Conservation (phyloP, 495 filamentous ascomycete genomes). For the Lentithecium fluviatile region DNA sequence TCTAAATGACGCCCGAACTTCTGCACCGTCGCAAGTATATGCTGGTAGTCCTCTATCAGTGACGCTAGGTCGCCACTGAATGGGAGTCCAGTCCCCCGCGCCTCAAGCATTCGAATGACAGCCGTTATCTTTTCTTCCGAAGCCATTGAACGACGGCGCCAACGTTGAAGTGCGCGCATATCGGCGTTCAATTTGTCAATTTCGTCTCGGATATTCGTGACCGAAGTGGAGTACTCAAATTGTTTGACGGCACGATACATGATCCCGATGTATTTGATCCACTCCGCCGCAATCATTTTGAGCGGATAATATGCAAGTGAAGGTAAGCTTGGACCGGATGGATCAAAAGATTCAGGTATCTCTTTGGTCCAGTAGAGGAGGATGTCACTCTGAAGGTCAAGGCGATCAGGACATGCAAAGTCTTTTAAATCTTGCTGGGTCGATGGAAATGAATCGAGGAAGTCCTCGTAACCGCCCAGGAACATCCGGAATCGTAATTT, state of each 20-base stretch:
- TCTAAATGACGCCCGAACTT: slow-evolving; percentile 32
- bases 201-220: not conserved
- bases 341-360: not conserved
- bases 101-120: not conserved
- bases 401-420: not conserved
- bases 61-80: not conserved
- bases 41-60: slow-evolving; percentile 24
- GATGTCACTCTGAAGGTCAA: not conserved
- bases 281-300: not conserved
- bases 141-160: slow-evolving; percentile 7
- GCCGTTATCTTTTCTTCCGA: slow-evolving; percentile 5
- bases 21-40: slow-evolving; percentile 29
- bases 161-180: slow-evolving; percentile 10
- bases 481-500: not conserved
- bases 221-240: slow-evolving; percentile 3
- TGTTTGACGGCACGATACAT: not conserved
- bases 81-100: not conserved
- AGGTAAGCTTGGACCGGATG: not conserved
- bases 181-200: slow-evolving; percentile 9
- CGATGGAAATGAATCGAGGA: not conserved
- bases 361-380: not conserved
- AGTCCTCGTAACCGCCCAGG: not conserved
- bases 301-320: not conserved
- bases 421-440: not conserved
- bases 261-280: not conserved